Evolutionary conservation across 2,329 filamentous ascomycete species (phyloP).

Genomic region (Leptographium galeiforme): DNA sequence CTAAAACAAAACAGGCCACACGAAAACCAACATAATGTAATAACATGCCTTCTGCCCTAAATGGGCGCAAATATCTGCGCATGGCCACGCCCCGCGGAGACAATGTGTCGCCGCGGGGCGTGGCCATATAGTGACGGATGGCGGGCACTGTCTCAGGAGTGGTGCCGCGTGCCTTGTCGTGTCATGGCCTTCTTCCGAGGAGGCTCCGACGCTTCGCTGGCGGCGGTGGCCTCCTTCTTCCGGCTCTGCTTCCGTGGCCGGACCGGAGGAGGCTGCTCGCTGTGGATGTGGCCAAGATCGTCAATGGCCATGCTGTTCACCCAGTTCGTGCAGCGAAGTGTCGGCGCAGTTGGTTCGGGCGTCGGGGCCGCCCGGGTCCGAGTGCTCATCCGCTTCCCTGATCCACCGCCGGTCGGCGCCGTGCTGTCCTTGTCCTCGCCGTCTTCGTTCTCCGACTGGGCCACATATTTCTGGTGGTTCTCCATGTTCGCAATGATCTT

Average conservation of each 20-base stretch:
- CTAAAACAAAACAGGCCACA: no score
- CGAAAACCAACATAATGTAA: neutral
- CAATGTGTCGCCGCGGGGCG: no score
- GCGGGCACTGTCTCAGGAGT: conserved; percentile 1
- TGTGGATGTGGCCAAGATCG: conserved; percentile 44
- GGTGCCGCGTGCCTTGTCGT: conserved; percentile 10
- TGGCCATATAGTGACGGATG: neutral
- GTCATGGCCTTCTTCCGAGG: conserved; percentile 13
- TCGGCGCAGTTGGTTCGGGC: conserved; percentile 29
- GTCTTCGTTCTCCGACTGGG: conserved; percentile 27
- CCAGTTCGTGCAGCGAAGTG: conserved; percentile 39
- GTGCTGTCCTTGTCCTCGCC: conserved; percentile 16
- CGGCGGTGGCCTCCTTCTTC: conserved; percentile 24
- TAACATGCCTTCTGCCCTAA: no score
- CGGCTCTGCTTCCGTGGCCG: conserved; percentile 38
- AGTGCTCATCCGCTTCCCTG: conserved; percentile 29
- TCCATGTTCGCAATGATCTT: conserved; percentile 70
- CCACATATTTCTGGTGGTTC: conserved; percentile 61
- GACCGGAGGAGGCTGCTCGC: conserved; percentile 38
- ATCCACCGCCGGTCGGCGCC: neutral
- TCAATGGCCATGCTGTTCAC: conserved; percentile 43
- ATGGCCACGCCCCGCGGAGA: no score
- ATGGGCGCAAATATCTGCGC: no score
- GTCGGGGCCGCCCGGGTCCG: conserved; percentile 25
- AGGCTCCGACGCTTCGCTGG: conserved; percentile 11